phyloP scores from a whole-genome alignment of 2,329 filamentous ascomycete species.

The Waltergamsia citrina region DNA sequence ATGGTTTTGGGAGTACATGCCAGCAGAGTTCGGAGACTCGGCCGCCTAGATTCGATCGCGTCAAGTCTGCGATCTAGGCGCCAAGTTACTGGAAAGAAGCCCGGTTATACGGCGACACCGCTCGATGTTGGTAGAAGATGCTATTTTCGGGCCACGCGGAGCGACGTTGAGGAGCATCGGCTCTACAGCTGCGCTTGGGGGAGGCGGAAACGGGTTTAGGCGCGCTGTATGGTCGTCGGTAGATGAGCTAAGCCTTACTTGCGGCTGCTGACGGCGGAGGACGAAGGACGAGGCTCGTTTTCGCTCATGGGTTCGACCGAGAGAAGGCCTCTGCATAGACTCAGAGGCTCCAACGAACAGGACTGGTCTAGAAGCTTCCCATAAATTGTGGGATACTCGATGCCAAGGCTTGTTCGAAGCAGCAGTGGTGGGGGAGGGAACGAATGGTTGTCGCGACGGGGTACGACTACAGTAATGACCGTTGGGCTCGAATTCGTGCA shows the following conservation, averaged over 20 bases:
- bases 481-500: too few species aligned
- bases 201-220: not conserved
- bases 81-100: not conserved
- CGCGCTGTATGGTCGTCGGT: not conserved
- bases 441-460: too few species aligned
- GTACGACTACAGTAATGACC: too few species aligned
- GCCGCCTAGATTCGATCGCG: slow-evolving; percentile 3
- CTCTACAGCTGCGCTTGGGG: not conserved
- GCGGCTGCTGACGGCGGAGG: not conserved
- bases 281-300: not conserved
- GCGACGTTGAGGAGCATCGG: slow-evolving; percentile 4
- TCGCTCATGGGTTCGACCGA: slow-evolving; percentile 1
- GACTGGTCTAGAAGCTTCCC: too few species aligned
- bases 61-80: not conserved
- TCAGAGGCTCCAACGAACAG: too few species aligned
- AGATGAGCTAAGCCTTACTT: not conserved
- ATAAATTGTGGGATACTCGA: too few species aligned
- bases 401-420: too few species aligned
- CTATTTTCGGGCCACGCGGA: slow-evolving; percentile 2
- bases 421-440: too few species aligned
- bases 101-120: slow-evolving; percentile 1
- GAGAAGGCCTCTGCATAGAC: not conserved
- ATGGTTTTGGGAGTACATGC: slow-evolving; percentile 67
- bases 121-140: slow-evolving; percentile 4
- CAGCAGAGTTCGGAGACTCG: slow-evolving; percentile 16